These are phyloP conservation scores for Saxophila tyrrhenica DNA, from an alignment of 495 filamentous ascomycete species.

Conservation along the genomic window DNA sequence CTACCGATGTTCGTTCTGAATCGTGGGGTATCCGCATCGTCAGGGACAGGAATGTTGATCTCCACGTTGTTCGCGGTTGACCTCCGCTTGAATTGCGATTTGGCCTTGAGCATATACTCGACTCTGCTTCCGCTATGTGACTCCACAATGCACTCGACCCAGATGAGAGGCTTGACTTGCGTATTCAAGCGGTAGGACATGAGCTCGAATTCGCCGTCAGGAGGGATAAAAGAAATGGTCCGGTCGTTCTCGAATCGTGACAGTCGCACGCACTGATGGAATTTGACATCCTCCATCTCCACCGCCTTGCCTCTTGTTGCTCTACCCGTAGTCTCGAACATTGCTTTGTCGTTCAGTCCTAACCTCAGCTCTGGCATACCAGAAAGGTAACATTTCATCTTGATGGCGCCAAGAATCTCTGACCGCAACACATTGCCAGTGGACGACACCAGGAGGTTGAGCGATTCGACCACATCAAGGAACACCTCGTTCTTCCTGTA, in stretches of 20 bases:
- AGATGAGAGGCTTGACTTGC: constrained; percentile 95
- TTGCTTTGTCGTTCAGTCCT: constrained; percentile 96
- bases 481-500: constrained; percentile 99
- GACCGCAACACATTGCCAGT: constrained; percentile 94
- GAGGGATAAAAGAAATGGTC: constrained; percentile 97
- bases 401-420: constrained; percentile 93
- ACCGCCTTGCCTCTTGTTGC: constrained; percentile 94
- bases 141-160: constrained; percentile 97
- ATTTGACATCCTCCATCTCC: constrained; percentile 99
- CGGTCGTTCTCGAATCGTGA: constrained; percentile 96
- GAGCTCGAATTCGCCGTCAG: constrained; percentile 96
- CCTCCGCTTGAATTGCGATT: constrained; percentile 95
- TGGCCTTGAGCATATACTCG: constrained; percentile 97
- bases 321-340: constrained; percentile 97
- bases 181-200: constrained; percentile 99
- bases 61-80: constrained; percentile 98
- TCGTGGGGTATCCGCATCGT: constrained; percentile 90
- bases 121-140: constrained; percentile 88
- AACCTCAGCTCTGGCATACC: constrained; percentile 96
- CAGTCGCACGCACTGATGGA: constrained; percentile 95
- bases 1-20: constrained; percentile 96
- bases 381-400: constrained; percentile 99
- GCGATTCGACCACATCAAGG: constrained; percentile 90
- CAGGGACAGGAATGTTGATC: constrained; percentile 92
- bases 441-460: constrained; percentile 90